Evolutionary conservation across 768 basidiomycete genomes (phyloP), one percentile per base, ranked within the genome.

Genomic region (Sarcodon aspratus): DNA sequence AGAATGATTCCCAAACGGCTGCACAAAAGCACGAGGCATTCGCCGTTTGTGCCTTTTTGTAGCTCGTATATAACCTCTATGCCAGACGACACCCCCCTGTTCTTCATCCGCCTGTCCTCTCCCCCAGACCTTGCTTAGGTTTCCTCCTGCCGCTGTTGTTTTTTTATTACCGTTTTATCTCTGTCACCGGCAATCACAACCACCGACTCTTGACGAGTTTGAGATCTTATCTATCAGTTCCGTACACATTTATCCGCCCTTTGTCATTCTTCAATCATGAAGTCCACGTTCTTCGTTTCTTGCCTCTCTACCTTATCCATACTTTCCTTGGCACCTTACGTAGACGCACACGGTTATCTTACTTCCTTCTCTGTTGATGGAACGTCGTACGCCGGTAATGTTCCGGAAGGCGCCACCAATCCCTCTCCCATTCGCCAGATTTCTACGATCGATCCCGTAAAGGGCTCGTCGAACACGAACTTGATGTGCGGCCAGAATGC

Each of bases 401-500:
- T 61, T 6, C 72, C 72, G 40, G 13, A 11, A 5, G 40, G 40
- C 15, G 5, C 9, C 15, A 42, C 52, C 7, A 36, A 50, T n/a
- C 47, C 48, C 33, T 52, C 50, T 45, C 50, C 52, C 15, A 64
- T 76, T 34, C 71, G 76, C 36, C 67, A 66, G 50, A 67, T 76
- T 35, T 55, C 62, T 48, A 57, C 56, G 45, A 65, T 68, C 50
- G 47, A 58, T 0, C 74, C 76, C 3, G 70, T 75, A 50, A 74
- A 83, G 58, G 76, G 75, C 37, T 71, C 79, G 10, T 61, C 33
- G 36, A 82, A 79, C 54, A 56, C 72, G 3, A 65, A 63, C 37
- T 21, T 81, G 5, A 81, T 74, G 59, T 85, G 83, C 51, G 84
- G 83, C 7, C 63, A 65, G n/a, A 58, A 69, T 15, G 73, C 79